Base-by-base conservation (phyloP, 192 early-diverging fungal genomes). In the Mortierella antarctica region DNA sequence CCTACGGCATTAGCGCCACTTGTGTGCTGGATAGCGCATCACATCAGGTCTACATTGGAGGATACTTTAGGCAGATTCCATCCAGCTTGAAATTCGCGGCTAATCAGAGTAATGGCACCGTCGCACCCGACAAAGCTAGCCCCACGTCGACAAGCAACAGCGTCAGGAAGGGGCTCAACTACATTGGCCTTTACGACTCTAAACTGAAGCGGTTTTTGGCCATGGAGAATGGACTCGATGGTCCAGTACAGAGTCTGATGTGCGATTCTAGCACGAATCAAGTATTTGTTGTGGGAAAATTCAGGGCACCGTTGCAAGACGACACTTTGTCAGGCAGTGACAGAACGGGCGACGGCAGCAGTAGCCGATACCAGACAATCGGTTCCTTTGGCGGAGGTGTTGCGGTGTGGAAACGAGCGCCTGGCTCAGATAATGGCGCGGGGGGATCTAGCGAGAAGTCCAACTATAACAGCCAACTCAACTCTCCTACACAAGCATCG, bases 271-370 rank as follows among this genome's bases (percentile, higher is more conserved):
- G 13, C 7, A 71, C 53, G 10, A 50, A 65, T 20, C 71, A 73
- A 10, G 74, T 85, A 2, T 74, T 70, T 46, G 71, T 78, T 12
- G 83, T 75, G 5, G 83, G 83, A 12, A n/a, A 54, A n/a, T 85
- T 85, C 57, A 9, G 57, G 7, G 79, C 67, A 2, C 83, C 83
- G 1, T 39, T 79, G n/a, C 42, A 47, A 12, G 51, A 67, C 18
- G 41, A 52, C 10, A 40, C 51, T 17, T 8, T 23, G 4, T 55
- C 65, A 7, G 49, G 23, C 13, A 49, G 21, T 13, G 48, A 40
- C 49, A 62, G 59, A 9, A 23, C 6, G 11, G 46, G 15, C 14
- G 8, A n/a, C 15, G 54, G 55, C 44, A 64, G 65, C 49, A 69
- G 41, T 50, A 63, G 23, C 9, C 23, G 39, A 1, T 62, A 66